A percentile compares a stretch with the other conserved stretches of the same genome.
Evolutionary conservation across 768 basidiomycete species (phyloP).

Genomic region (Lactifluus volemus): DNA sequence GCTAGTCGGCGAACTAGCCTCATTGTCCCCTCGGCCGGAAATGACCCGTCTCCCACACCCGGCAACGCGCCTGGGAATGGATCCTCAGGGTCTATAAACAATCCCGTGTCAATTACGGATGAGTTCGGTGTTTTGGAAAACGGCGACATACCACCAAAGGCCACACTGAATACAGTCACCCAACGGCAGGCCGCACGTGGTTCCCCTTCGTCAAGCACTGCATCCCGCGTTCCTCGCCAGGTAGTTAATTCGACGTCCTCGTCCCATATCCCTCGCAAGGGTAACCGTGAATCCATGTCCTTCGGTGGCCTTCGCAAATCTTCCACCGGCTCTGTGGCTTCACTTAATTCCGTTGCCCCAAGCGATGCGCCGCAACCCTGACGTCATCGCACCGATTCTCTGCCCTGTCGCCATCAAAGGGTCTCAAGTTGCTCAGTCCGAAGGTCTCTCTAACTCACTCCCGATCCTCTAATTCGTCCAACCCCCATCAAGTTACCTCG

Average conservation of each 20-base stretch:
- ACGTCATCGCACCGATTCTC: constrained; percentile 59
- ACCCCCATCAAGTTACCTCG: constrained; percentile 45
- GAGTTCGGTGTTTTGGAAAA: constrained; percentile 80
- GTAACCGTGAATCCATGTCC: constrained; percentile 71
- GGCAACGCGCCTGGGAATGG: constrained; percentile 28
- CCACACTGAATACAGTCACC: constrained; percentile 34
- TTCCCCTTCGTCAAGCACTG: constrained; percentile 50
- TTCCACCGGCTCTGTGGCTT: constrained; percentile 73
- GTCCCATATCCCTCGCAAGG: constrained; percentile 48
- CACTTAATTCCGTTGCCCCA: constrained; percentile 45
- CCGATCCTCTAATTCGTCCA: constrained; percentile 46
- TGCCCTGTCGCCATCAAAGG: constrained; percentile 76
- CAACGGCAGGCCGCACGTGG: constrained; percentile 52
- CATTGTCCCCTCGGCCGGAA: constrained; percentile 43
- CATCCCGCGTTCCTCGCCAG: constrained; percentile 61
- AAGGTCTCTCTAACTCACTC: constrained; percentile 59
- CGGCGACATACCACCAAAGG: constrained; percentile 39
- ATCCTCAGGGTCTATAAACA: constrained; percentile 15
- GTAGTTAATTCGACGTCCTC: constrained; percentile 39
- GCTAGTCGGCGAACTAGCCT: constrained; percentile 60
- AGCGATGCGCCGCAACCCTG: constrained; percentile 24
- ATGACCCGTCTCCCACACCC: constrained; percentile 54
- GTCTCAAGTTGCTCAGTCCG: constrained; percentile 71
- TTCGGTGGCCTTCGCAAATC: constrained; percentile 73
- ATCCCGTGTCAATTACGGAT: constrained; percentile 30